These are phyloP conservation scores for Hypomontagnella monticulosa DNA, from an alignment of 495 filamentous ascomycete genomes.

Conservation along the genomic window DNA sequence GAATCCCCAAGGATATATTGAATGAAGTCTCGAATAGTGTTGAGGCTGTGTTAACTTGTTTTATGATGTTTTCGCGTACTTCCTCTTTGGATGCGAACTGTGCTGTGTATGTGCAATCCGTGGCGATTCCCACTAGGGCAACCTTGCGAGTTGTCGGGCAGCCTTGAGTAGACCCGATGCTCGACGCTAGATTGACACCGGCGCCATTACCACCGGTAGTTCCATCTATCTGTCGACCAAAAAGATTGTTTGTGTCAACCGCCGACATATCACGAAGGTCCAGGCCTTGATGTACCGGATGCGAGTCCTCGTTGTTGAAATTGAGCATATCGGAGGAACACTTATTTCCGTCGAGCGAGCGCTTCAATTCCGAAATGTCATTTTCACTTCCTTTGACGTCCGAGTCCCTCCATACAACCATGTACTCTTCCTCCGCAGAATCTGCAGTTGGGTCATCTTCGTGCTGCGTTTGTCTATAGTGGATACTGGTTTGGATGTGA, in stretches of 20 bases:
- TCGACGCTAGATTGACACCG: constrained; percentile 80
- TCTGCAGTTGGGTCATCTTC: constrained; percentile 76
- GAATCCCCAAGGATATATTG: constrained; percentile 90
- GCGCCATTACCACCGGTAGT: constrained; percentile 78
- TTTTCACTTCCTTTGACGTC: constrained; percentile 66
- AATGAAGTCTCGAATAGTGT: constrained; percentile 87
- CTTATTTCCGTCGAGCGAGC: constrained; percentile 37
- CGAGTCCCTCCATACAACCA: constrained; percentile 92
- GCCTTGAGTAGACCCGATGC: constrained; percentile 82
- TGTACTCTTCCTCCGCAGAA: constrained; percentile 72
- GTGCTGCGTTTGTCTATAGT: constrained; percentile 78
- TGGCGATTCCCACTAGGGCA: constrained; percentile 89
- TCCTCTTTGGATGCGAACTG: constrained; percentile 70
- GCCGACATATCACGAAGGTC: constrained; percentile 46
- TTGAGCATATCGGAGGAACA: constrained; percentile 74
- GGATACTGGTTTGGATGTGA: constrained; percentile 81
- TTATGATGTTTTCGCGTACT: constrained; percentile 77
- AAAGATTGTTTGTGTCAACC: constrained; percentile 47
- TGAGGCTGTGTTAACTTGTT: constrained; percentile 86
- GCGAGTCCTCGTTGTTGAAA: constrained; percentile 74
- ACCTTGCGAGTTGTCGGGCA: constrained; percentile 90
- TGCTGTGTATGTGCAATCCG: constrained; percentile 86
- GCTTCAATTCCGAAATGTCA: constrained; percentile 48
- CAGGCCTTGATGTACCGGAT: constrained; percentile 66
- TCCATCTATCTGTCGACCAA: constrained; percentile 59